A percentile compares a stretch with the other conserved stretches of the same genome.
Conservation (phyloP, 2,329 filamentous ascomycete species). For the Endocalyx cinctus region DNA sequence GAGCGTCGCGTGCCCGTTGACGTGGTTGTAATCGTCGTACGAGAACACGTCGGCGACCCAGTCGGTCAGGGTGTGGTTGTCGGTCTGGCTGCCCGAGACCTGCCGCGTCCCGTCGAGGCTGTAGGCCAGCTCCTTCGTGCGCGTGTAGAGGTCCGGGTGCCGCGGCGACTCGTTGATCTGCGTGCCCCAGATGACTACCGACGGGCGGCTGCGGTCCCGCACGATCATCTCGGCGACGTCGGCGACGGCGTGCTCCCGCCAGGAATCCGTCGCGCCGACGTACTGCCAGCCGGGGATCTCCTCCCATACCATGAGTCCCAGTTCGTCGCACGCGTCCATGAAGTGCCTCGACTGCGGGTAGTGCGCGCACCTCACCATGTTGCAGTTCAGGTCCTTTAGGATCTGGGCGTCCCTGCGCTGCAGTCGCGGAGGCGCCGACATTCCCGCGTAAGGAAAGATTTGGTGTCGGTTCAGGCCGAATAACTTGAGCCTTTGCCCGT, state of each 20-base stretch:
- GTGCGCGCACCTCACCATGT: neutral
- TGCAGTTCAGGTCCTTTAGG: neutral
- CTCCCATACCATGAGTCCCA: neutral
- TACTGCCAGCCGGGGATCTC: neutral
- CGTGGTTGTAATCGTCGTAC: neutral
- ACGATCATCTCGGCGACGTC: neutral
- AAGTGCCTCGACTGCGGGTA: neutral
- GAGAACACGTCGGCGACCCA: neutral
- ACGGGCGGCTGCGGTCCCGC: neutral
- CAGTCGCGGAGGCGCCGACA: neutral
- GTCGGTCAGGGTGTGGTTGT: neutral
- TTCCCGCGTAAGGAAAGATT: neutral
- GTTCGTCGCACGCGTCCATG: neutral
- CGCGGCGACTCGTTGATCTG: slow-evolving; percentile 1
- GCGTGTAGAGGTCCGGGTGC: neutral
- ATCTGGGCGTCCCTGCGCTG: neutral
- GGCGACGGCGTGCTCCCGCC: neutral
- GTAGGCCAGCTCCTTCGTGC: neutral
- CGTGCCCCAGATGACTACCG: slow-evolving; percentile 1
- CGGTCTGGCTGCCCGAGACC: neutral
- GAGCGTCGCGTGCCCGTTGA: neutral
- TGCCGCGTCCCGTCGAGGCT: neutral
- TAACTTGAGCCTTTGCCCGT: neutral
- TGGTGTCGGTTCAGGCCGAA: neutral
- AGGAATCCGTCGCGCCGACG: neutral